Evolutionary conservation across 352 stramenopile species (phyloP), one percentile per base, ranked within the genome.

Genomic region (Phytophthora pini): DNA sequence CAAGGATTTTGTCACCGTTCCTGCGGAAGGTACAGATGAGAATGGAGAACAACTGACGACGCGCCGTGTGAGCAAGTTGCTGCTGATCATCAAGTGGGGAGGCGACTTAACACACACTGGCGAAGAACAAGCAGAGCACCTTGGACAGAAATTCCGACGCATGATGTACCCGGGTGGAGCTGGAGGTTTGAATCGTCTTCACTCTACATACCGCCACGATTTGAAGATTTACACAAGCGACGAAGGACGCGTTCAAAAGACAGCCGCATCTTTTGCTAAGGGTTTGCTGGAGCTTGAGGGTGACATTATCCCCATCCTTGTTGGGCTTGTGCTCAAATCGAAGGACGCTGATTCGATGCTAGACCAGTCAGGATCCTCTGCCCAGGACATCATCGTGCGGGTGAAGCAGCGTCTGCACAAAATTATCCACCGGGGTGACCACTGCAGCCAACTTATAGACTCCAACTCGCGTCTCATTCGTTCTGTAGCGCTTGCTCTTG

Each of bases 61-160:
- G 47, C 61, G 62, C 24, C 68, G 72, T 7, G 82, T 88, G 15
- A 85, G 85, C 13, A 93, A 99, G 80, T 79, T 99, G 20, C 78
- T 99, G 56, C 82, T 99, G n/a, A 99, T 99, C 67, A 85, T 99
- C 20, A 99, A 99, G 82, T 99, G 98, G 98, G 98, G 98, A 50
- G 98, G 98, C 5, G 97, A 99, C 58, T 72, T 99, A 47, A 99
- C 98, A 0, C 97, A 99, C 64, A 90, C 98, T 5, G 98, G 98
- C 36, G 81, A 91, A 67, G 93, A 98, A 56, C 98, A 99, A 78
- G 96, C 97, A 0, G 96, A 99, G 63, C 79, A 90, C 54, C 77
- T 99, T 22, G 97, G 98, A 2, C 90, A 97, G 32, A 89, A 88
- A 44, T 93, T 96, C 55, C 82, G 92, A 3, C 80, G 91, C 22